Evolutionary conservation across 129 eudicot genomes (phyloP).

Genomic region (Chrysanthemum lavandulifolium): DNA sequence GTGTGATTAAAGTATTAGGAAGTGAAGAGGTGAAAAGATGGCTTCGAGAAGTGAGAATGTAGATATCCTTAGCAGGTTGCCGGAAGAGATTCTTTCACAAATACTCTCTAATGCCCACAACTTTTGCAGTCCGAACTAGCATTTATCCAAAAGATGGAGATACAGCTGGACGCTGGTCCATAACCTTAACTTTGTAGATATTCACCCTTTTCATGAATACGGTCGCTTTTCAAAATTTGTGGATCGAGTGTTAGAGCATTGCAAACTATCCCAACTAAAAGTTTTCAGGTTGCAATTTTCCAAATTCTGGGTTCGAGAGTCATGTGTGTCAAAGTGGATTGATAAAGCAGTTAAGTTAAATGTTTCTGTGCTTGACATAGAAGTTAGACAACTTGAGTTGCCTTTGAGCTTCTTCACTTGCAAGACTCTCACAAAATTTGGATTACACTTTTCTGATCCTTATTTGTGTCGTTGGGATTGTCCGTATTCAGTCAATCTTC

Average conservation of each 20-base stretch:
- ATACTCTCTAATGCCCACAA: conserved; percentile 25
- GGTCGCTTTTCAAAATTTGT: conserved; percentile 3
- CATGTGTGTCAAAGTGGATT: too few relatives aligned
- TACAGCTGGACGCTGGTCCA: not conserved
- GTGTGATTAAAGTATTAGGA: too few relatives aligned
- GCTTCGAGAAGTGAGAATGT: too few relatives aligned
- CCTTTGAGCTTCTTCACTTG: too few relatives aligned
- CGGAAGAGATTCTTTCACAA: conserved; percentile 22
- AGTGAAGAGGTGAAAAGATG: too few relatives aligned
- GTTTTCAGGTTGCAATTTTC: not conserved
- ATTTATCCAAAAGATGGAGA: too few relatives aligned
- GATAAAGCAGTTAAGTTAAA: too few relatives aligned
- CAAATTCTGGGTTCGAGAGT: too few relatives aligned
- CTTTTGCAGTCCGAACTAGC: conserved; percentile 18
- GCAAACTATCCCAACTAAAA: conserved; percentile 3
- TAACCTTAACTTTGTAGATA: conserved; percentile 23
- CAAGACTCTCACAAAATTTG: too few relatives aligned
- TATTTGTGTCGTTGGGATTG: not conserved
- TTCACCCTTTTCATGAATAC: not conserved
- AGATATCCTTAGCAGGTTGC: conserved; percentile 15
- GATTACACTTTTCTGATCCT: conserved; percentile 3
- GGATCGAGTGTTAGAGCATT: not conserved
- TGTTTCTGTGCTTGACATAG: too few relatives aligned
- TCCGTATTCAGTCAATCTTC: not conserved
- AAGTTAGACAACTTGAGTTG: too few relatives aligned